Evolutionary conservation across 495 filamentous ascomycete genomes (phyloP).

Genomic region (Penicillium egyptiacum): DNA sequence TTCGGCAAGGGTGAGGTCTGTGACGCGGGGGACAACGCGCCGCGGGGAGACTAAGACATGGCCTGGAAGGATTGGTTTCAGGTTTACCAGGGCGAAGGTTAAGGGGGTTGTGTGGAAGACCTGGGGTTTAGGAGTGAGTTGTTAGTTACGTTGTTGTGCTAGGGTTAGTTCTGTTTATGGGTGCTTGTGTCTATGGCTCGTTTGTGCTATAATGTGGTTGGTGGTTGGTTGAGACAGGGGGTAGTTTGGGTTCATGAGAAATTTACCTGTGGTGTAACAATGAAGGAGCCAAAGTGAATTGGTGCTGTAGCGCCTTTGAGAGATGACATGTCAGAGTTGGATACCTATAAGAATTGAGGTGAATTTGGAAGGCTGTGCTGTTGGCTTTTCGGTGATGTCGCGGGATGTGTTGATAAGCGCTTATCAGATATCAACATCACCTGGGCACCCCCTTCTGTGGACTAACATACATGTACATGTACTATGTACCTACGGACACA

Average conservation of each 20-base stretch:
- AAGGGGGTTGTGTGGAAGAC: constrained; percentile 82
- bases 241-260: neutral
- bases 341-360: neutral
- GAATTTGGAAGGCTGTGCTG: neutral
- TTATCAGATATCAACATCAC: neutral
- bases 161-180: constrained; percentile 2
- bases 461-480: neutral
- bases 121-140: constrained; percentile 31
- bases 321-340: constrained; percentile 22
- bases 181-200: neutral
- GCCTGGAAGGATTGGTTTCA: constrained; percentile 90
- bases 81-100: constrained; percentile 85
- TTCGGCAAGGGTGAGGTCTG: constrained; percentile 71
- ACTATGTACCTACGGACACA: neutral
- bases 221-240: constrained; percentile 1
- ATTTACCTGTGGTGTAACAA: constrained; percentile 48
- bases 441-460: no score
- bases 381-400: constrained; percentile 4
- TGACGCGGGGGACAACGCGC: constrained; percentile 65
- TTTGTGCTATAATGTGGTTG: neutral
- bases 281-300: constrained; percentile 48
- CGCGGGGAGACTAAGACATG: constrained; percentile 76
- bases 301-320: constrained; percentile 34
- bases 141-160: neutral
- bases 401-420: constrained; percentile 2